Base-by-base conservation (phyloP, 2,329 filamentous ascomycete genomes). In the Pyrenophora graminea region DNA sequence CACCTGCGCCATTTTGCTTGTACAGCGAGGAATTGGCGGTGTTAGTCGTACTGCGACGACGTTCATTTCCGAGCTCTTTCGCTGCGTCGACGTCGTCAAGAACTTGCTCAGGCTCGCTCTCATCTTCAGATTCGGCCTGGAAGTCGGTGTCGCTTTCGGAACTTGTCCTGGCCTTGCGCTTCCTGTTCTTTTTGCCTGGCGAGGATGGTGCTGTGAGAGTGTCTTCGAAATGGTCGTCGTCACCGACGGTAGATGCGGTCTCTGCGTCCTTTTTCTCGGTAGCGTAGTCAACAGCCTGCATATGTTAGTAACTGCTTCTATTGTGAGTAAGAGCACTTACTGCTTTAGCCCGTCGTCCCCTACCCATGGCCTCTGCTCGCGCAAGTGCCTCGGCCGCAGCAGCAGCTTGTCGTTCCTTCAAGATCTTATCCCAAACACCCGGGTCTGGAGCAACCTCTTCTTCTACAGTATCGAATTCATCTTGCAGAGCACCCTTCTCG, bases 361-460 rank as follows among this genome's bases (percentile, higher is more conserved):
- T 85, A 9, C 94, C 94, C 40, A 97, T 84, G n/a, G 84, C 84
- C 69, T 95, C 85, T 41, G 85, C 81, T 51, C 86, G 85, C 30
- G 85, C 85, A 18, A 71, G 58, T 6, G 86, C 85, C 63, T 91
- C 86, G 48, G 85, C 84, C n/a, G 84, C 82, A 2, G 91, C 92
- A 47, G 88, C 85, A 36, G 84, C 85, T 71, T 96, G 90, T 56
- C 94, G 86, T 68, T 95, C 84, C 45, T 86, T 85, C 31, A 99
- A 79, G 53, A 99, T 97, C 62, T 87, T 87, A 46, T 96, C 91
- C 95, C 95, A 99, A 0, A 95, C 84, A 31, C 85, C 86, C 12
- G 83, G 81, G 63, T 86, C 86, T 8, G 86, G 79, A 0, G 79
- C 71, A 4, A 81, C 77, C 6, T 82, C 80, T 21, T 83, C 78